phyloP scores from a whole-genome alignment of 1,139 yeast genomes.

The Saccharomyces hybrid region DNA sequence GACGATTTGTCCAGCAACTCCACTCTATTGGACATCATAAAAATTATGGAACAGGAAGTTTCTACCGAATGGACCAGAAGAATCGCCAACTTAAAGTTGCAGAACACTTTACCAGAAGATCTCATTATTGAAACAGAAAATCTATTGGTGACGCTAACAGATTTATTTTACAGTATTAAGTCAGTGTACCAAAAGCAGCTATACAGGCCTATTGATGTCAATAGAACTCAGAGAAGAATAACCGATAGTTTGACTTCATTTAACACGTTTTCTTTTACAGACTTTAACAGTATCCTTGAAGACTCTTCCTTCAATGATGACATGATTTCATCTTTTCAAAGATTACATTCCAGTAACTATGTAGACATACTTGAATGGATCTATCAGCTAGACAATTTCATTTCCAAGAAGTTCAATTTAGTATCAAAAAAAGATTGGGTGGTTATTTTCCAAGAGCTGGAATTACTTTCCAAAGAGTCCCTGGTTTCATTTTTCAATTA shows the following conservation, averaged over 20 bases:
- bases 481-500: conserved; percentile 54
- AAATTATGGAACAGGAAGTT: conserved; percentile 60
- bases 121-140: conserved; percentile 32
- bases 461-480: conserved; percentile 50
- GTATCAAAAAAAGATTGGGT: conserved; percentile 76
- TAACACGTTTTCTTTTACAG: conserved; percentile 14
- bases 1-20: conserved; percentile 58
- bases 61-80: conserved; percentile 60
- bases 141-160: conserved; percentile 44
- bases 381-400: conserved; percentile 55
- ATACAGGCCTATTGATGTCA: conserved; percentile 57
- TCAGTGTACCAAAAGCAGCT: conserved; percentile 72
- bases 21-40: conserved; percentile 58
- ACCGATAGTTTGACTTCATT: conserved; percentile 15
- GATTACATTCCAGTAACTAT: conserved; percentile 39
- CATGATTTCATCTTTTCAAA: conserved; percentile 26
- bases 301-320: conserved; percentile 16
- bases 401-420: conserved; percentile 52
- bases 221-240: conserved; percentile 19
- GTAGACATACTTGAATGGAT: conserved; percentile 36
- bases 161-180: conserved; percentile 62
- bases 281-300: conserved; percentile 13
- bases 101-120: conserved; percentile 3
- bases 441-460: conserved; percentile 63
- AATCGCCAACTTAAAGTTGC: conserved; percentile 10